Conservation (phyloP, 225 moss, liverwort and hornwort genomes). For the Sphagnum tenellum region DNA sequence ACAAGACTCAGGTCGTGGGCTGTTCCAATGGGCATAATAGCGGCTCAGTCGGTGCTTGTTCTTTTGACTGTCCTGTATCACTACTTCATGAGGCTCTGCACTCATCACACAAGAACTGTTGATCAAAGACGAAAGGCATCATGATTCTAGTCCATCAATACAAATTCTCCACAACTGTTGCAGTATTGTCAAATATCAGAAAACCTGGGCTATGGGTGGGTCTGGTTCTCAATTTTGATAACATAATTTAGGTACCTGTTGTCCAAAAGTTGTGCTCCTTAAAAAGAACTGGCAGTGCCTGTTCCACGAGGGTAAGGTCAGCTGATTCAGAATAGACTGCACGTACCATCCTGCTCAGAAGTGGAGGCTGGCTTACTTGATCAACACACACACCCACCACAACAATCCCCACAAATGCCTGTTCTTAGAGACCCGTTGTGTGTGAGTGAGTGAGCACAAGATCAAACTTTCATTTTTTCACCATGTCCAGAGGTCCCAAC, state of each 20-base stretch:
- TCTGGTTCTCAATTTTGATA: too few relatives aligned
- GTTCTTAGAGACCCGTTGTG: background rate
- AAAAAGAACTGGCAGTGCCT: conserved; percentile 52
- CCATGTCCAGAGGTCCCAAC: background rate
- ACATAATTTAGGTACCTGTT: conserved; percentile 4
- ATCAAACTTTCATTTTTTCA: too few relatives aligned
- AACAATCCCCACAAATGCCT: background rate
- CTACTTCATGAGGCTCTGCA: conserved; percentile 54
- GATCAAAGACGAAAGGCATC: too few relatives aligned
- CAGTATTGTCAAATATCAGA: too few relatives aligned
- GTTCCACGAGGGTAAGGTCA: conserved; percentile 31
- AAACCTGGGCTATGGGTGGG: too few relatives aligned
- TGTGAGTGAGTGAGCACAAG: too few relatives aligned
- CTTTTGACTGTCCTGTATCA: conserved; percentile 35
- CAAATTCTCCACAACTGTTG: too few relatives aligned
- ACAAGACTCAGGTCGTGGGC: conserved; percentile 73
- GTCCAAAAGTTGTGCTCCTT: conserved; percentile 66
- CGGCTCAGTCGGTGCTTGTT: conserved; percentile 54
- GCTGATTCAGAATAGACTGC: conserved; percentile 41
- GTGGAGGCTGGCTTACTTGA: conserved; percentile 67
- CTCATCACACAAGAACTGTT: background rate
- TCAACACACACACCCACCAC: conserved; percentile 9
- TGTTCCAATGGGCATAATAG: conserved; percentile 67
- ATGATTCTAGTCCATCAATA: too few relatives aligned
- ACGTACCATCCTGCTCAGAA: conserved; percentile 79